Conservation (phyloP, 1,139 yeast genomes). For the Pichia sp. region DNA sequence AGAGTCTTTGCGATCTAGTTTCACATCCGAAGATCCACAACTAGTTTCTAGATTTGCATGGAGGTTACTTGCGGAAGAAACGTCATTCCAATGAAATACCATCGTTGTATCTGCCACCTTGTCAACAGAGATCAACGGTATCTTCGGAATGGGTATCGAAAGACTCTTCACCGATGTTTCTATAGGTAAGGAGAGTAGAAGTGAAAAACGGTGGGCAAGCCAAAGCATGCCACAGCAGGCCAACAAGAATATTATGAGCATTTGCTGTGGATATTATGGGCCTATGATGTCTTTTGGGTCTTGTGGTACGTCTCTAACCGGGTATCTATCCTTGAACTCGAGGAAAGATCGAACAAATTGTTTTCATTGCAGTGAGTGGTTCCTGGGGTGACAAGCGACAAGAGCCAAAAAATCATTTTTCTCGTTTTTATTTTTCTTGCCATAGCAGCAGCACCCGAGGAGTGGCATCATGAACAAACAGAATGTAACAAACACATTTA, state of each 20-base stretch:
- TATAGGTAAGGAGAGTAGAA: constrained; percentile 44
- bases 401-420: neutral
- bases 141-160: constrained; percentile 52
- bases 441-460: neutral
- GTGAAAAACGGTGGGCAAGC: constrained; percentile 44
- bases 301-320: neutral
- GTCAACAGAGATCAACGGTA: constrained; percentile 55
- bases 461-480: neutral
- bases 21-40: neutral
- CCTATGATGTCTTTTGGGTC: neutral
- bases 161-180: constrained; percentile 45
- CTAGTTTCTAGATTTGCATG: neutral
- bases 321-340: too few relatives aligned
- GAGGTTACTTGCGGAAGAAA: neutral
- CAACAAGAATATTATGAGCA: constrained; percentile 23
- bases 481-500: neutral
- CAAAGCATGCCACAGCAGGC: constrained; percentile 32
- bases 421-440: neutral
- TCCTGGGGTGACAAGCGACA: neutral
- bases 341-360: too few relatives aligned
- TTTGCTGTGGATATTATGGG: constrained; percentile 1
- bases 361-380: too few relatives aligned
- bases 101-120: constrained; percentile 46
- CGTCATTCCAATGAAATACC: constrained; percentile 52
- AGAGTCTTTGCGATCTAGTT: constrained; percentile 7